These are phyloP conservation scores for Polytrichum formosum DNA, from an alignment of 225 moss, liverwort and hornwort species.

Conservation along the genomic window DNA sequence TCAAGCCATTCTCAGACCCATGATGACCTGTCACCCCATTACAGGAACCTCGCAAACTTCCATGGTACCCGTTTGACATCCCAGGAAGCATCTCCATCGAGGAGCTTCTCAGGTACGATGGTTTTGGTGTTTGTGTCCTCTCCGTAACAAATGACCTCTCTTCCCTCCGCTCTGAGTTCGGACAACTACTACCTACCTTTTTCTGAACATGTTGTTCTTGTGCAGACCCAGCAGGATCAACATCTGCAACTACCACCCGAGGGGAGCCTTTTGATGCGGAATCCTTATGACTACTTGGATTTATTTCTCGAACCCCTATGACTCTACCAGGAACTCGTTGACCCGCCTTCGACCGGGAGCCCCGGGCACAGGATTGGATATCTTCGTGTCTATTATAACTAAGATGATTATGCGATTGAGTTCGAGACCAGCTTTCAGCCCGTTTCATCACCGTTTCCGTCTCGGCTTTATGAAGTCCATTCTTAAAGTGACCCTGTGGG, in stretches of 20 bases:
- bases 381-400: slow-evolving; percentile 47
- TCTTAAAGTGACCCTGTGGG: slow-evolving; percentile 49
- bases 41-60: slow-evolving; percentile 26
- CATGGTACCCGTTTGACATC: slow-evolving; percentile 31
- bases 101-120: slow-evolving; percentile 30
- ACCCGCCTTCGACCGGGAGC: slow-evolving; percentile 61
- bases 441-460: slow-evolving; percentile 43
- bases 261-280: slow-evolving; percentile 20
- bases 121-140: slow-evolving; percentile 18
- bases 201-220: slow-evolving; percentile 25
- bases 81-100: slow-evolving; percentile 31
- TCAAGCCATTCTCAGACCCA: slow-evolving; percentile 34
- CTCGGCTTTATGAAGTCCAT: slow-evolving; percentile 44
- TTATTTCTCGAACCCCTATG: slow-evolving; percentile 48
- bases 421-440: slow-evolving; percentile 63
- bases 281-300: slow-evolving; percentile 30
- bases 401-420: slow-evolving; percentile 24
- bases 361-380: slow-evolving; percentile 78
- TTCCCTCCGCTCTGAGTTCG: slow-evolving; percentile 39
- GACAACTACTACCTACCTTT: slow-evolving; percentile 14
- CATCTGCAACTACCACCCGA: slow-evolving; percentile 29
- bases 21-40: slow-evolving; percentile 32
- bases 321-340: slow-evolving; percentile 59
- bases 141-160: slow-evolving; percentile 30
- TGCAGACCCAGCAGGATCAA: slow-evolving; percentile 14